Conservation (phyloP, 176 grass and related monocot genomes). For the Ananas comosus region DNA sequence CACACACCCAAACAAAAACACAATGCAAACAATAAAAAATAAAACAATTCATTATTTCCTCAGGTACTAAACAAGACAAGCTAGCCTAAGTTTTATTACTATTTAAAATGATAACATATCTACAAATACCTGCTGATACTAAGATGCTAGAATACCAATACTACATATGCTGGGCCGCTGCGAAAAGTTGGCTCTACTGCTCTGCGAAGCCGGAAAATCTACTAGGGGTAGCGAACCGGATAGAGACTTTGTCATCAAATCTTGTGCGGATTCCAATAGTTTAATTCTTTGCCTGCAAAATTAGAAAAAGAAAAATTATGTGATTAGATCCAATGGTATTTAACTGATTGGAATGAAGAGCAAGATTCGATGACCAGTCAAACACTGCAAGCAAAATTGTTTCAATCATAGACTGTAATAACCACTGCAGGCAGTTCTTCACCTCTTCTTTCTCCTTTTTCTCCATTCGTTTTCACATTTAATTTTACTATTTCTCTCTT, state of each 20-base stretch:
- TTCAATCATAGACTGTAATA: too few relatives aligned
- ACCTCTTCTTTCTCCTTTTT: too few relatives aligned
- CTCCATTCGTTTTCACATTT: too few relatives aligned
- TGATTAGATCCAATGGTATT: not conserved
- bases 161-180: not conserved
- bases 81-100: not conserved
- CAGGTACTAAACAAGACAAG: not conserved
- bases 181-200: not conserved
- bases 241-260: not conserved
- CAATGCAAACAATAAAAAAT: too few relatives aligned
- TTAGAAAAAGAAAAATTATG: not conserved
- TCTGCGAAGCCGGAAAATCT: not conserved
- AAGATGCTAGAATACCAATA: not conserved
- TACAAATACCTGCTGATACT: not conserved
- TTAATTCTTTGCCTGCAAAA: slow-evolving; percentile 45
- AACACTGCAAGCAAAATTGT: too few relatives aligned
- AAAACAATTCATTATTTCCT: too few relatives aligned
- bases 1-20: too few relatives aligned
- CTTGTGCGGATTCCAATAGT: not conserved
- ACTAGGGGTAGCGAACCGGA: not conserved
- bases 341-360: not conserved
- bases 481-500: too few relatives aligned
- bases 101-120: not conserved
- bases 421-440: too few relatives aligned
- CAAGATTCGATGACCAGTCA: too few relatives aligned